Percentiles rank a stretch among this genome's conserved stretches.
Conservation (phyloP, 352 stramenopile species). For the Phytophthora citricola region DNA sequence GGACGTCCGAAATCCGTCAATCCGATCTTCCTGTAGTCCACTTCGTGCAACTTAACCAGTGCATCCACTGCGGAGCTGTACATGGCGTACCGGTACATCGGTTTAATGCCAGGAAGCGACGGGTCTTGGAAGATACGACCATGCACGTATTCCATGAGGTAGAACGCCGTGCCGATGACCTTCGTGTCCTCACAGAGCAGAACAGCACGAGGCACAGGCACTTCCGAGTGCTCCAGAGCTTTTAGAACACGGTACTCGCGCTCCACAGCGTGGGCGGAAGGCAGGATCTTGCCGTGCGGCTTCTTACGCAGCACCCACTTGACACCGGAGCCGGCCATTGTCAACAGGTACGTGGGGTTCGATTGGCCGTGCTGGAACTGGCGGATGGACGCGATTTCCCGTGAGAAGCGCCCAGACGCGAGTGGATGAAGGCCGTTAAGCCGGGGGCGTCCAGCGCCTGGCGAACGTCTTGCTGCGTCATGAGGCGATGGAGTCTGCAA, state of each 20-base stretch:
- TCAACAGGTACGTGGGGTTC: slow-evolving; percentile 89
- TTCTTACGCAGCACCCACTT: slow-evolving; percentile 89
- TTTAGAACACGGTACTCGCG: slow-evolving; percentile 78
- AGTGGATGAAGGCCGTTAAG: slow-evolving; percentile 59
- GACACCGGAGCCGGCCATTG: slow-evolving; percentile 53
- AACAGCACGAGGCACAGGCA: slow-evolving; percentile 70
- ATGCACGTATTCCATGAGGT: slow-evolving; percentile 85
- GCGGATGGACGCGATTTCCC: slow-evolving; percentile 62
- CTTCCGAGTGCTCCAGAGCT: slow-evolving; percentile 70
- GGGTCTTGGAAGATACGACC: slow-evolving; percentile 82
- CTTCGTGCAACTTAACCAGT: slow-evolving; percentile 65
- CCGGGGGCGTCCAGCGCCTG: slow-evolving; percentile 58
- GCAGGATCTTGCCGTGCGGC: slow-evolving; percentile 79
- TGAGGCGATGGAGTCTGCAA: slow-evolving; percentile 7
- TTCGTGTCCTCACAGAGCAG: slow-evolving; percentile 68
- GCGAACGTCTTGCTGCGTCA: slow-evolving; percentile 64
- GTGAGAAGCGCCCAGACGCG: slow-evolving; percentile 55
- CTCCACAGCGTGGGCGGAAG: slow-evolving; percentile 82
- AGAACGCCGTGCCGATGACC: slow-evolving; percentile 79
- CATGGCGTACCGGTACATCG: slow-evolving; percentile 83
- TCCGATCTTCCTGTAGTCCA: slow-evolving; percentile 69
- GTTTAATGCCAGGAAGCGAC: slow-evolving; percentile 62
- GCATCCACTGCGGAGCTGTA: slow-evolving; percentile 78
- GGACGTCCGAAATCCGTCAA: slow-evolving; percentile 66
- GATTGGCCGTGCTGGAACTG: slow-evolving; percentile 90